Evolutionary conservation across 306 rosid genomes (phyloP).

Genomic region (Cyclanthera cordifolia): DNA sequence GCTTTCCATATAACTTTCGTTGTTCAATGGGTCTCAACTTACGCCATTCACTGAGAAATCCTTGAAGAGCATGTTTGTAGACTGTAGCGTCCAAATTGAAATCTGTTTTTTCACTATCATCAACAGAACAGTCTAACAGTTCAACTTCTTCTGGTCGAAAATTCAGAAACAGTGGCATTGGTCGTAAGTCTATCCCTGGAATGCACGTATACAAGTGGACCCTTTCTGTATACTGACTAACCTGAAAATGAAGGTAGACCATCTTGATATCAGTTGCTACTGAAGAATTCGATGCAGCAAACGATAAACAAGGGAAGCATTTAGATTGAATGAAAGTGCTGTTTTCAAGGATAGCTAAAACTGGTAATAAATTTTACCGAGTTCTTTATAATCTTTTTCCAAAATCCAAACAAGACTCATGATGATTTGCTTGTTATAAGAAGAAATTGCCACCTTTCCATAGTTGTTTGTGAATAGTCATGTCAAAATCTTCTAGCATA

Average conservation of each 20-base stretch:
- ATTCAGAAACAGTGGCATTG: slow-evolving; percentile 66
- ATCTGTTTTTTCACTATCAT: slow-evolving; percentile 22
- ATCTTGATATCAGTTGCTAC: slow-evolving; percentile 3
- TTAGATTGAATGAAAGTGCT: not conserved
- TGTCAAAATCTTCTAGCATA: not conserved
- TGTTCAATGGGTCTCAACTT: slow-evolving; percentile 67
- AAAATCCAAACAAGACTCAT: not conserved
- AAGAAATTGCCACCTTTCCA: not conserved
- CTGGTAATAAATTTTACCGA: not conserved
- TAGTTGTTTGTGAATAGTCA: not conserved
- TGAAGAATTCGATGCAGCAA: not conserved
- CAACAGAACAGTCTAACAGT: slow-evolving; percentile 28
- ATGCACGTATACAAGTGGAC: slow-evolving; percentile 79
- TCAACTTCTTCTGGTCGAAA: slow-evolving; percentile 81
- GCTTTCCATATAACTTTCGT: slow-evolving; percentile 66
- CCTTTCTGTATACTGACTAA: slow-evolving; percentile 86
- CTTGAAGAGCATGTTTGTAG: slow-evolving; percentile 38
- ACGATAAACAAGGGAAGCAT: not conserved
- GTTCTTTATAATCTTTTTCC: not conserved
- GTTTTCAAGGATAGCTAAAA: not conserved
- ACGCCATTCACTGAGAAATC: slow-evolving; percentile 66
- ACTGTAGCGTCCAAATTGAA: slow-evolving; percentile 30
- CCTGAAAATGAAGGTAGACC: slow-evolving; percentile 35
- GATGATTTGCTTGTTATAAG: not conserved
- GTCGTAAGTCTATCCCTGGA: slow-evolving; percentile 62